These are phyloP conservation scores for barrel medic (Medicago truncatula) DNA, from an alignment of 306 rosid genomes.

Conservation along the genomic window MtrunA17r5.0-ANR NC_053043.1:17419001-17419500, in stretches of 20 bases:
- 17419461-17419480: background rate
- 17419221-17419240: too few relatives aligned
- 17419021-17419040: constrained; percentile 95
- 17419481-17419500: background rate
- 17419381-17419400: constrained; percentile 16
- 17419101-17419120: constrained; percentile 33
- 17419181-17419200: too few relatives aligned
- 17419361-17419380: background rate
- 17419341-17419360: constrained; percentile 13
- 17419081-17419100: constrained; percentile 55
- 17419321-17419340: background rate
- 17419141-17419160: background rate
- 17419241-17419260: too few relatives aligned
- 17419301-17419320: too few relatives aligned
- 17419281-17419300: too few relatives aligned
- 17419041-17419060: constrained; percentile 93
- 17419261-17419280: too few relatives aligned
- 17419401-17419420: background rate
- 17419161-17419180: too few relatives aligned
- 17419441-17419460: constrained; percentile 28
- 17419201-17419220: too few relatives aligned
- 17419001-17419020: constrained; percentile 90
- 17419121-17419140: constrained; percentile 4
- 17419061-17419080: constrained; percentile 82
- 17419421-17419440: constrained; percentile 6